Evolutionary conservation across 225 moss, liverwort and hornwort genomes (phyloP), one percentile per base, ranked within the genome.

Genomic region (Pseudisothecium myosuroides): DNA sequence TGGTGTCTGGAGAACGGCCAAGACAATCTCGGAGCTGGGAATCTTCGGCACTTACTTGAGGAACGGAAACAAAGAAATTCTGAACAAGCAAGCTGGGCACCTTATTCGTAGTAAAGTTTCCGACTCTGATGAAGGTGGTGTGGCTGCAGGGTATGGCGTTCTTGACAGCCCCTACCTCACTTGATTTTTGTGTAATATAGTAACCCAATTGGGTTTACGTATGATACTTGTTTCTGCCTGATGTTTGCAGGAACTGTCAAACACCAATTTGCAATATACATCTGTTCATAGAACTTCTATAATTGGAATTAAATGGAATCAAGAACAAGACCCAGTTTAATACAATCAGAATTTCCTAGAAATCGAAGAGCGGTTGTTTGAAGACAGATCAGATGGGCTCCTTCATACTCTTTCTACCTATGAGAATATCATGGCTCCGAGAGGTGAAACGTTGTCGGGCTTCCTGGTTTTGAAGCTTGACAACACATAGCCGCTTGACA

Each of bases 51-150:
- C 93, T 26, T 99, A 95, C 87, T 93, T 97, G 75, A 93, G 99
- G 90, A 95, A 96, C 87, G 97, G 99, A 49, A 91, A 92, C 56
- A 93, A 72, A 26, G 95, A 89, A 75, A 81, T 97, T 55, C 52
- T 96, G 92, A 99, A 99, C 90, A 95, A 94, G 92, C 90, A 91
- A 88, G 91, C 95, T 67, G 99, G 99, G 32, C 97, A 97, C 84
- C 92, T 99, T 80, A 71, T 97, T 50, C 95, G 96, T 72, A 97
- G 94, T 36, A 97, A 97, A 90, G 93, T 94, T 77, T 80, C 97
- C 16, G 88, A 96, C 87, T 96, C 96, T 18, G 93, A 97, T 90
- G 99, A 99, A 93, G 99, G 98, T 61, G 98, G 99, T 89, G 97
- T 97, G 37, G 96, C 93, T 90, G 94, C 96, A 69, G 96, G 97